Evolutionary conservation across 2,329 filamentous ascomycete species (phyloP).

Genomic region (Hypoxylon sp.): DNA sequence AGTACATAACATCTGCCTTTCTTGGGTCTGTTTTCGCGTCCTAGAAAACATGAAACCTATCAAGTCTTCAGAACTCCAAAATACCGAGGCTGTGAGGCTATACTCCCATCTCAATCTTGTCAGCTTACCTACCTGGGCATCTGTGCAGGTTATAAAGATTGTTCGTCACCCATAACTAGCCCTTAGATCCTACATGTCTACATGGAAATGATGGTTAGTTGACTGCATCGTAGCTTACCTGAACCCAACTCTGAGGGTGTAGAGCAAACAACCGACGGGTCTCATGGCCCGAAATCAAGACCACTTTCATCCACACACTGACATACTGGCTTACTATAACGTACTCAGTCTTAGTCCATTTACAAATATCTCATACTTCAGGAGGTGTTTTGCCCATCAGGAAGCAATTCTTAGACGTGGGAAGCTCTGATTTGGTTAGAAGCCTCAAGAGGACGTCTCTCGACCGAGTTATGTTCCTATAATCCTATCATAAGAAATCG

Average conservation of each 20-base stretch:
- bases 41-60: conserved; percentile 15
- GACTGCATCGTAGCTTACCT: conserved; percentile 14
- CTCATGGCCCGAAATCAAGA: conserved; percentile 11
- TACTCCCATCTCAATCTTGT: conserved; percentile 23
- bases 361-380: conserved; percentile 21
- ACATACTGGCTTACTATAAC: conserved; percentile 15
- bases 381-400: conserved; percentile 3
- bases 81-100: conserved; percentile 24
- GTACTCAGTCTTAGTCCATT: conserved; percentile 19
- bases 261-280: conserved; percentile 4
- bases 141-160: conserved; percentile 18
- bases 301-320: conserved; percentile 23
- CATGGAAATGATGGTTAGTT: conserved; percentile 13
- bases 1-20: conserved; percentile 19
- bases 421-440: conserved; percentile 10
- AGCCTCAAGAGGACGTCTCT: conserved; percentile 6
- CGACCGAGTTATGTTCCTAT: conserved; percentile 41
- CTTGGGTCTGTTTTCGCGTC: conserved; percentile 9
- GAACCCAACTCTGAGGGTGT: conserved; percentile 13
- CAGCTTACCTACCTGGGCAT: conserved; percentile 34
- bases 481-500: conserved; percentile 19
- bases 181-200: conserved; percentile 10
- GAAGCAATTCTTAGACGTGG: background rate
- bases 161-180: conserved; percentile 4
- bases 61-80: conserved; percentile 9